Conservation (phyloP, 2,329 filamentous ascomycete species). For the Arthrobotrys pseudoclavata region DNA sequence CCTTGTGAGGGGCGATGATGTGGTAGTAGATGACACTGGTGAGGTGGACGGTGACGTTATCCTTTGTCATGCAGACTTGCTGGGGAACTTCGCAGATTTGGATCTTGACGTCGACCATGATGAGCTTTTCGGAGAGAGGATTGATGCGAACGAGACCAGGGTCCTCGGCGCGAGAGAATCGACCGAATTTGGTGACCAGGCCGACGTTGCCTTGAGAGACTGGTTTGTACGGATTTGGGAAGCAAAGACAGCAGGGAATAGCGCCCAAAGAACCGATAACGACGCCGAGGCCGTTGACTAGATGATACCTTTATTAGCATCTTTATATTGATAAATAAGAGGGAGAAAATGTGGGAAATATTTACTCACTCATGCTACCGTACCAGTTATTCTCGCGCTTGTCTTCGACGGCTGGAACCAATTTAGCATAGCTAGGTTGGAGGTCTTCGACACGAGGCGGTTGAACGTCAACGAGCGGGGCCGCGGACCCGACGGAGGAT, state of each 20-base stretch:
- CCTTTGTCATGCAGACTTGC: conserved; percentile 99
- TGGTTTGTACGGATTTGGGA: conserved; percentile 95
- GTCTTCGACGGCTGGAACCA: conserved; percentile 50
- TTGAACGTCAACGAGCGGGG: conserved; percentile 77
- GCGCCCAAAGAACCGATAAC: conserved; percentile 84
- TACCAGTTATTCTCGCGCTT: conserved; percentile 89
- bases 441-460: conserved; percentile 86
- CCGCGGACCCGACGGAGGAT: conserved; percentile 68
- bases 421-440: conserved; percentile 82
- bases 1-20: conserved; percentile 94
- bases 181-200: conserved; percentile 93
- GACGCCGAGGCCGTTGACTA: conserved; percentile 80
- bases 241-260: conserved; percentile 89
- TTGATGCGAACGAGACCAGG: conserved; percentile 98
- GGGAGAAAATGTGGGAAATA: not conserved
- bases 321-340: not conserved
- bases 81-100: conserved; percentile 96
- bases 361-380: conserved; percentile 79
- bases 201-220: conserved; percentile 95
- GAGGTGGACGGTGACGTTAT: conserved; percentile 93
- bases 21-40: conserved; percentile 99
- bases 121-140: conserved; percentile 88
- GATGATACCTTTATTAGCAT: not conserved
- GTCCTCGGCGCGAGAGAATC: conserved; percentile 95
- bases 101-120: conserved; percentile 98